Evolutionary conservation across 306 rosid genomes (phyloP), one percentile per base, ranked within the genome.

Genomic region (Gastrolobium villosum): DNA sequence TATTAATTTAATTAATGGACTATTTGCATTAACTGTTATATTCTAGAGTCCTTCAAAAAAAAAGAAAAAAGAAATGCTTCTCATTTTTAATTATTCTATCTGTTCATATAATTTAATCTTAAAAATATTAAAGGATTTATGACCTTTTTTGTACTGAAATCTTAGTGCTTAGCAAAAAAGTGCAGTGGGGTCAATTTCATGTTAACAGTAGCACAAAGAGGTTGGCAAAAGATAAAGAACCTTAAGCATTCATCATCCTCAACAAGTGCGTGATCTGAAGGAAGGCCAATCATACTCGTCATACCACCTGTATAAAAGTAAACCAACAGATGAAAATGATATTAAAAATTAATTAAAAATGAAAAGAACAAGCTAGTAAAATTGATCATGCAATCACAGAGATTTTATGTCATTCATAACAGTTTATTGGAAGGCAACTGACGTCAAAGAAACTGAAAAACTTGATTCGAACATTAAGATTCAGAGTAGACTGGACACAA

Each of bases 191-290:
- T 5, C 28, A 54, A 9, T 31, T 53, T 79, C 37, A 54, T 52
- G 74, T 2, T 35, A 77, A 56, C 43, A 30, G 67, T 35, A 67
- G 77, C 61, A 70, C 4, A 79, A 79, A 70, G 77, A 57, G 48
- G 76, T 45, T 43, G 74, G 48, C 45, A 84, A 76, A 52, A 63
- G 70, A 76, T 43, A 73, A 56, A 78, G 68, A 81, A 95, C 99
- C 99, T 91, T 74, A 86, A 79, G 85, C 99, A 95, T 76, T 95
- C 99, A 34, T 86, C 93, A 65, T 93, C 99, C 46, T 89, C 91
- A 11, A 88, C 83, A 41, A 95, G 93, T 49, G 98, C 96, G 11
- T 92, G 98, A 83, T 95, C 99, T 31, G 98, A 95, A 86, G 96
- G 92, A 83, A 91, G 99, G 57, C 99, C 99, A 44, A 90, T 43